Base-by-base conservation (phyloP, 257 asterid species). In the Asclepias syriaca region DNA sequence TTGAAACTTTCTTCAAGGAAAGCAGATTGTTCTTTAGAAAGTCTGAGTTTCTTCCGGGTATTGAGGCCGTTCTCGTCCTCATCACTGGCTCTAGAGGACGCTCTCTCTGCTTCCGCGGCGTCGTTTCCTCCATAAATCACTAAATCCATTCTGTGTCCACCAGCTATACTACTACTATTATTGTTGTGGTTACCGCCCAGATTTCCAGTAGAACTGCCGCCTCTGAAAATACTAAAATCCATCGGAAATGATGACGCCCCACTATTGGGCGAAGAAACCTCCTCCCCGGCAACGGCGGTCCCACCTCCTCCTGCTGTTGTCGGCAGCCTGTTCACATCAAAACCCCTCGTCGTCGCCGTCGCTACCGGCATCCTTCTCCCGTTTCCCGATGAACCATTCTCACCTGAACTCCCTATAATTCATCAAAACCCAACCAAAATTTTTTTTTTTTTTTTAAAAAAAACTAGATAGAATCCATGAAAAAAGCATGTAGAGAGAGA, bases 1-100 rank as follows among this genome's bases (percentile, higher is more conserved):
- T 86, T 91, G 74, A 91, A 91, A 76, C 95, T 91, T 73, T 89
- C 90, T 83, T 91, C 97, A 11, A 91, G 96, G 80, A 78, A 87
- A 72, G 95, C 96, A 24, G 97, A 87, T 67, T 91, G 97, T 68
- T 93, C 88, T 81, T 90, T 93, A 0, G 97, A 88, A 0, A 93
- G 80, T 46, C 98, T 71, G 37, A 93, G 91, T 43, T 92, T 92
- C 69, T 90, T 92, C 24, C 93, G 75, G 6, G 89, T 65, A 79
- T 86, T 88, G 0, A 73, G 57, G 18, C 84, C 91, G 29, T 86
- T 88, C 45, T 92, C 98, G 39, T 92, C 96, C 18, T 90, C 96
- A 76, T 90, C 92, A 59, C 93, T 87, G 16, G 77, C 90, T 63
- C 93, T 64, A 1, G 87, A 81, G 2, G 84, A 77, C 4, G 82